A percentile compares a stretch with the other conserved stretches of the same genome.
Evolutionary conservation across 2,329 filamentous ascomycete genomes (phyloP).

Genomic region (Phyllosticta citriasiana): DNA sequence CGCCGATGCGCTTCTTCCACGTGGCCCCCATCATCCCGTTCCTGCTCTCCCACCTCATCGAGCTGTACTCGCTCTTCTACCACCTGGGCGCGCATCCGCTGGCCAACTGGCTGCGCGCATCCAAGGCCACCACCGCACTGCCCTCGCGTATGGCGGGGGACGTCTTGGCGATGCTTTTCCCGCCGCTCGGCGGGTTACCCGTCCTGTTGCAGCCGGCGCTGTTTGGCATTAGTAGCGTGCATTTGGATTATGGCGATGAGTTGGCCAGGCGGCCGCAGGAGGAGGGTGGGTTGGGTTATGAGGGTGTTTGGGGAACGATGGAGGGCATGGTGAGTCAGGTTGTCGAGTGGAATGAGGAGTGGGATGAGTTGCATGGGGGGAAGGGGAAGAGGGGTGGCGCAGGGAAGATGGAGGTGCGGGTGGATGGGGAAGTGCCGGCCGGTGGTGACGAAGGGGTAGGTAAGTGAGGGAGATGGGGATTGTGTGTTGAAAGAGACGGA

Average conservation of each 20-base stretch:
- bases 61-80: conserved; percentile 25
- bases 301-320: conserved; percentile 27
- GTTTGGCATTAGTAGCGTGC: conserved; percentile 21
- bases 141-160: background rate
- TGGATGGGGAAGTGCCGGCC: too few relatives aligned
- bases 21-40: conserved; percentile 31
- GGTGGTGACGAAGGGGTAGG: too few relatives aligned
- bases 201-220: conserved; percentile 32
- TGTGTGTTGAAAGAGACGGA: too few relatives aligned
- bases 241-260: conserved; percentile 30
- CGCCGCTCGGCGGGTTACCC: conserved; percentile 23
- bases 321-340: conserved; percentile 30
- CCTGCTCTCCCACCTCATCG: conserved; percentile 29
- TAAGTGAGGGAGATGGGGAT: too few relatives aligned
- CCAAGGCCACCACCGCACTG: background rate
- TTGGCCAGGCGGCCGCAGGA: conserved; percentile 20
- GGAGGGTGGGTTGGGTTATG: conserved; percentile 34
- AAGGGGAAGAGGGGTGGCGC: too few relatives aligned
- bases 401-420: too few relatives aligned
- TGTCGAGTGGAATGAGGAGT: conserved; percentile 30
- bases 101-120: background rate
- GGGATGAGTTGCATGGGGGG: background rate
- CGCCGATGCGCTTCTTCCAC: conserved; percentile 22
- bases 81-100: conserved; percentile 11
- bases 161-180: conserved; percentile 12